Evolutionary conservation across 2,329 filamentous ascomycete genomes (phyloP).

Genomic region (Volutella citrinella): DNA sequence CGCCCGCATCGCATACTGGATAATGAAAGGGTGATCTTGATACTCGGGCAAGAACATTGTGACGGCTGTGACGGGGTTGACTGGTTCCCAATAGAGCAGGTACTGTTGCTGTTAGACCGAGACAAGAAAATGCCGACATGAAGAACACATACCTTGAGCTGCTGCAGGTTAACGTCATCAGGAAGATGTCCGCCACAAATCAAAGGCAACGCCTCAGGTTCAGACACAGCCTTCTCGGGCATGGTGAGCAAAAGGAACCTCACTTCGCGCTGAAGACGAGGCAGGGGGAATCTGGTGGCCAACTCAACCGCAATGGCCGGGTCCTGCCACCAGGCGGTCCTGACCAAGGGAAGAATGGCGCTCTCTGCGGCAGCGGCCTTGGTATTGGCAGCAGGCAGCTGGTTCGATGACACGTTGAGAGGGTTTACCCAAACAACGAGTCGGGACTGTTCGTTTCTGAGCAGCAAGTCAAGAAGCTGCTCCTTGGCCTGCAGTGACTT

Average conservation of each 20-base stretch:
- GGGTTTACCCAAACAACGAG: constrained; percentile 89
- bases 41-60: constrained; percentile 92
- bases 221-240: constrained; percentile 76
- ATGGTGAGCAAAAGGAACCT: constrained; percentile 77
- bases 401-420: constrained; percentile 53
- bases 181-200: constrained; percentile 76
- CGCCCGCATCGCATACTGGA: constrained; percentile 96
- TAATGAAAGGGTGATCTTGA: constrained; percentile 84
- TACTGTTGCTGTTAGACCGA: constrained; percentile 57
- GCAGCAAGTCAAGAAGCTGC: constrained; percentile 72
- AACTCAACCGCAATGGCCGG: constrained; percentile 87
- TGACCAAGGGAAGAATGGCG: constrained; percentile 62
- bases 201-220: constrained; percentile 80
- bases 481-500: constrained; percentile 75
- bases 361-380: constrained; percentile 40
- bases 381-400: constrained; percentile 36
- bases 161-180: constrained; percentile 70
- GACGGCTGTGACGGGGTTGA: constrained; percentile 89
- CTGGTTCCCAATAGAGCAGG: constrained; percentile 85
- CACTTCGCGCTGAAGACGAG: constrained; percentile 70
- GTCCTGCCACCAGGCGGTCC: constrained; percentile 82
- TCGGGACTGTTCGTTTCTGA: constrained; percentile 81
- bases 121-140: too few relatives aligned
- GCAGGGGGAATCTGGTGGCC: constrained; percentile 72
- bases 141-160: constrained; percentile 72